Evolutionary conservation across 139 green algal species (phyloP).

Genomic region (Coelastrella sp.): DNA sequence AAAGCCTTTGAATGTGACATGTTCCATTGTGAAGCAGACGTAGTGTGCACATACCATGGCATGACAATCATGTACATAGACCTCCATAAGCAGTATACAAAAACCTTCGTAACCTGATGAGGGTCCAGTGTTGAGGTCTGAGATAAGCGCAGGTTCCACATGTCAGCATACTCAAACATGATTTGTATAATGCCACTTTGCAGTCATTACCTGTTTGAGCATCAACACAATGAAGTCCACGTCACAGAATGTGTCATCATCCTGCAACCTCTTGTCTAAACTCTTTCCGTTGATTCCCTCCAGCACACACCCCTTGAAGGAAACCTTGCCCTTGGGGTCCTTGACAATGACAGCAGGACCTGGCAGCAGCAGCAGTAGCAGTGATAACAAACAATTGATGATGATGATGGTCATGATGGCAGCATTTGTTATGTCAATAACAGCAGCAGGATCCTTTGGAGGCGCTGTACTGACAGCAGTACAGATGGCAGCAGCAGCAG

Average conservation of each 20-base stretch:
- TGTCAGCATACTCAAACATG: too few relatives aligned
- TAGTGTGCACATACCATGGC: too few relatives aligned
- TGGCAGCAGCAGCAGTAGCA: conserved; percentile 37
- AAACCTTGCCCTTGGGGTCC: background rate
- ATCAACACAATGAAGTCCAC: conserved; percentile 24
- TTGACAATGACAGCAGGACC: background rate
- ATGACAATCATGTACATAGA: too few relatives aligned
- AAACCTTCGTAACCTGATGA: too few relatives aligned
- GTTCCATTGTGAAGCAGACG: too few relatives aligned
- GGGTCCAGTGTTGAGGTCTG: too few relatives aligned
- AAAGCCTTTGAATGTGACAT: background rate
- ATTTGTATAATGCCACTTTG: background rate
- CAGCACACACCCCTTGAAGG: conserved; percentile 19
- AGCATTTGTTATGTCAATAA: too few relatives aligned
- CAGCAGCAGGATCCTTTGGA: too few relatives aligned
- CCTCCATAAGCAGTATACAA: too few relatives aligned
- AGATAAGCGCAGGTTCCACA: too few relatives aligned
- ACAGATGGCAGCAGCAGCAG: background rate
- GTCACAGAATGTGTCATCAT: conserved; percentile 31
- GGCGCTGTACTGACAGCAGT: too few relatives aligned
- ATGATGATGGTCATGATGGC: too few relatives aligned
- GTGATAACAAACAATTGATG: background rate
- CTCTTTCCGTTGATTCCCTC: conserved; percentile 11
- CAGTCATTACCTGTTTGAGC: conserved; percentile 1
- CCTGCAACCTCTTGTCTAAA: conserved; percentile 28